Conservation (phyloP, 805 yeast genomes). For the Candida piceae region DNA sequence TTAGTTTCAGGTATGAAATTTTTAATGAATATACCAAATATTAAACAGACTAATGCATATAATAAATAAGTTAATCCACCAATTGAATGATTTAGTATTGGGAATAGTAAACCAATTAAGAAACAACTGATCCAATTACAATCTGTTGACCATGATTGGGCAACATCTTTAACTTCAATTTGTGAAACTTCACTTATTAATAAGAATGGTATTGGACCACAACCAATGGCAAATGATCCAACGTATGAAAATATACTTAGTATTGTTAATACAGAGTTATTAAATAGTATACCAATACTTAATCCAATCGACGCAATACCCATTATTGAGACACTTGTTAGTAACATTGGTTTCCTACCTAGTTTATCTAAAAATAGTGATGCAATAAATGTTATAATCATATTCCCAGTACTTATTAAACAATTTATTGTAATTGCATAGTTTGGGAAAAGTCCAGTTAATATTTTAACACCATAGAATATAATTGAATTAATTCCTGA, state of each 20-base stretch:
- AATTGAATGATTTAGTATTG: slow-evolving; percentile 54
- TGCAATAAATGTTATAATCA: slow-evolving; percentile 64
- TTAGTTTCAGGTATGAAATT: slow-evolving; percentile 69
- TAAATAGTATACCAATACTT: slow-evolving; percentile 56
- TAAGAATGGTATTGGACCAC: slow-evolving; percentile 94
- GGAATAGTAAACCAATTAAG: slow-evolving; percentile 74
- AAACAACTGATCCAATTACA: slow-evolving; percentile 92
- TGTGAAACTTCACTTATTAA: slow-evolving; percentile 87
- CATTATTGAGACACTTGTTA: slow-evolving; percentile 66
- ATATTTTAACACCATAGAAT: slow-evolving; percentile 86
- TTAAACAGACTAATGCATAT: slow-evolving; percentile 55
- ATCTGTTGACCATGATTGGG: slow-evolving; percentile 90
- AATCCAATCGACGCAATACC: slow-evolving; percentile 57
- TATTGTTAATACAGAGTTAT: slow-evolving; percentile 47
- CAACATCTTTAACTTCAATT: slow-evolving; percentile 68
- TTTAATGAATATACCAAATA: slow-evolving; percentile 44
- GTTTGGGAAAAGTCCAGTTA: slow-evolving; percentile 66
- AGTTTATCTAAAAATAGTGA: slow-evolving; percentile 70
- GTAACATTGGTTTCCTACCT: slow-evolving; percentile 72
- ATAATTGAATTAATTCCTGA: slow-evolving; percentile 91
- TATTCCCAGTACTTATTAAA: slow-evolving; percentile 68
- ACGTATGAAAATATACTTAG: slow-evolving; percentile 68
- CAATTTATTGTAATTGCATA: slow-evolving; percentile 71
- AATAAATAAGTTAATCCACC: slow-evolving; percentile 78
- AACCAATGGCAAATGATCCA: slow-evolving; percentile 81